Base-by-base conservation (phyloP, 1,284 basidiomycete species). In the Exobasidium rhododendri region DNA sequence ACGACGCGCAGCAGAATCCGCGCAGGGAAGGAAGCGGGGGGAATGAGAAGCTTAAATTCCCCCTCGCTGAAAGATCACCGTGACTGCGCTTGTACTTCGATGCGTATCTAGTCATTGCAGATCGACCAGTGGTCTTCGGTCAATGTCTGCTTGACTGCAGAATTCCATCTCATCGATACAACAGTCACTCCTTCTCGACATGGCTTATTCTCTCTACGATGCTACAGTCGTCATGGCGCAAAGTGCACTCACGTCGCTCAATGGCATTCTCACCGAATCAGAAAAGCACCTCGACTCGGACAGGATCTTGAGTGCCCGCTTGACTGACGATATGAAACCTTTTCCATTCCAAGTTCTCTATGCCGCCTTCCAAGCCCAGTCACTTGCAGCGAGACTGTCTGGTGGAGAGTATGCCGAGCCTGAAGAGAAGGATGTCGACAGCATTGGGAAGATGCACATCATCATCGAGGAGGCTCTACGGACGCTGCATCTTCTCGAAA, bases 171-270 rank as follows among this genome's bases (percentile, higher is more conserved):
- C n/a, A n/a, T n/a, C n/a, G n/a, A n/a, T n/a, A n/a, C n/a, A n/a
- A n/a, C n/a, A n/a, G n/a, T n/a, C n/a, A n/a, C n/a, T n/a, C n/a
- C 40, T 43, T 43, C n/a, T 43, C 40, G n/a, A 11, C 10, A 51
- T 51, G 49, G n/a, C 49, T 29, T 51, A 51, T 29, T 51, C 49
- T 10, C 49, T 51, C 20, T 51, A 51, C 49, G 49, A 51, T 29
- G 49, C 49, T 20, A 51, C 49, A 11, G 49, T 51, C 49, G 10
- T 10, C 20, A 51, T 51, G 49, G 49, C 49, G 24, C 11, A 51
- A 22, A 29, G 20, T 51, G 49, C 49, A 20, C 20, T 51, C 10
- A 51, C n/a, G 20, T 10, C 49, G 20, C 49, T 51, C 20, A 22
- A 51, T 29, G 28, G 49, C 11, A 51, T 51, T 20, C 49, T 51